Conservation (phyloP, 2,329 filamentous ascomycete species). For the Fusarium zealandicum region DNA sequence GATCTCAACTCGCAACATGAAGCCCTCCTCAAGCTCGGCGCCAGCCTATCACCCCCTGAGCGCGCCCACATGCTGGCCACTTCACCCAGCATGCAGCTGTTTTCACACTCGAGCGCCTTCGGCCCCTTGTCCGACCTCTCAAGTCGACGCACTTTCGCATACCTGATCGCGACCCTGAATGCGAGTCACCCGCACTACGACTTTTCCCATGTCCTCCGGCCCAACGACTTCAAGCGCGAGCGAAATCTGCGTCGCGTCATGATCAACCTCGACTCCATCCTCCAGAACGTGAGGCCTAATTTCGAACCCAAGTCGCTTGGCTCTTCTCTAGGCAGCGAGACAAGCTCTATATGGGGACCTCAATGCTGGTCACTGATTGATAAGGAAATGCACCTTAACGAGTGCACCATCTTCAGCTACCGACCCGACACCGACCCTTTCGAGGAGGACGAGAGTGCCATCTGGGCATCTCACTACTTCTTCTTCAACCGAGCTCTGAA, state of each 20-base stretch:
- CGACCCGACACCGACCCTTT: conserved; percentile 89
- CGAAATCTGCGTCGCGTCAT: conserved; percentile 81
- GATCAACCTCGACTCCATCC: conserved; percentile 83
- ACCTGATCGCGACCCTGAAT: conserved; percentile 94
- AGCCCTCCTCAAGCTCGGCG: conserved; percentile 83
- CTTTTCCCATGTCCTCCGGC: conserved; percentile 90
- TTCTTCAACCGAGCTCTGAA: conserved; percentile 95
- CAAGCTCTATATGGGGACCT: conserved; percentile 78
- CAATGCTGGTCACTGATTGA: conserved; percentile 93
- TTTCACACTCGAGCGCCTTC: conserved; percentile 89
- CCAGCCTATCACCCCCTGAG: conserved; percentile 85
- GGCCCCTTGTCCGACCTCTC: conserved; percentile 87
- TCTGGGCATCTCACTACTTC: conserved; percentile 97
- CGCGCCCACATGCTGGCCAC: conserved; percentile 71
- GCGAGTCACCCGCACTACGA: conserved; percentile 92
- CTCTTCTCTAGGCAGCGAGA: conserved; percentile 53
- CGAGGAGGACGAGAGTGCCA: conserved; percentile 87
- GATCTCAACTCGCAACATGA: conserved; percentile 92
- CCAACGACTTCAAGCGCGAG: conserved; percentile 89
- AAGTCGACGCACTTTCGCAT: conserved; percentile 91
- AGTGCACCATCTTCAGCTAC: conserved; percentile 91
- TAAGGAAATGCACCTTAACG: conserved; percentile 89
- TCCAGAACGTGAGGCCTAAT: conserved; percentile 83
- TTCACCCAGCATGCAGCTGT: conserved; percentile 65
- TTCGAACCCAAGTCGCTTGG: conserved; percentile 54